Conservation (phyloP, 2,329 filamentous ascomycete genomes). For the Cladosporium colombiae region DNA sequence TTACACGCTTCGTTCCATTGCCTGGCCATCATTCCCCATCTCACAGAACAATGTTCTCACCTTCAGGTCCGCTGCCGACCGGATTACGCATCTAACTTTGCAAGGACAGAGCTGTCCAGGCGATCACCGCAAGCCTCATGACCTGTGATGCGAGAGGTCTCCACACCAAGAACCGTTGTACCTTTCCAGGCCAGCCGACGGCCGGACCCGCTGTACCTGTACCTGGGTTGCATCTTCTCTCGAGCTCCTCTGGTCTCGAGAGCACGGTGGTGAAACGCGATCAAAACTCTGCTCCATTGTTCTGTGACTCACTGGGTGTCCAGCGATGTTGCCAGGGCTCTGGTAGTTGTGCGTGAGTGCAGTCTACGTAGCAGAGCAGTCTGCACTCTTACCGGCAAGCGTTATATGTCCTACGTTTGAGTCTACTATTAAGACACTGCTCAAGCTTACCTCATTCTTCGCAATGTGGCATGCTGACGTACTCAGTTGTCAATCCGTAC, state of each 20-base stretch:
- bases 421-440: too few species aligned
- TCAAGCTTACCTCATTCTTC: too few species aligned
- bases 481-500: too few species aligned
- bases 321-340: too few species aligned
- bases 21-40: accelerated
- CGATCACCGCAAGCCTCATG: slow-evolving; percentile 13
- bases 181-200: background rate
- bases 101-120: slow-evolving; percentile 11
- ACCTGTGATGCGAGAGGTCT: slow-evolving; percentile 6
- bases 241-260: background rate
- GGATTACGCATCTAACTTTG: slow-evolving; percentile 13
- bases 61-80: slow-evolving; percentile 3
- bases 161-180: slow-evolving; percentile 7
- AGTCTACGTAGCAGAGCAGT: too few species aligned
- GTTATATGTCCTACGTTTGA: too few species aligned
- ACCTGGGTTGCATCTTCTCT: background rate
- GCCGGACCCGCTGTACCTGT: slow-evolving; percentile 5
- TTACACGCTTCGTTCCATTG: background rate
- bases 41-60: background rate
- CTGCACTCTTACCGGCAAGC: too few species aligned
- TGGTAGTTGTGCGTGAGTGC: too few species aligned
- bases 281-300: background rate
- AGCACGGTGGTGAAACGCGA: background rate
- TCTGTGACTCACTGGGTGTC: background rate
- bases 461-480: too few species aligned